Evolutionary conservation across 768 basidiomycete genomes (phyloP), one percentile per base, ranked within the genome.

Genomic region (Phaffia australis): DNA sequence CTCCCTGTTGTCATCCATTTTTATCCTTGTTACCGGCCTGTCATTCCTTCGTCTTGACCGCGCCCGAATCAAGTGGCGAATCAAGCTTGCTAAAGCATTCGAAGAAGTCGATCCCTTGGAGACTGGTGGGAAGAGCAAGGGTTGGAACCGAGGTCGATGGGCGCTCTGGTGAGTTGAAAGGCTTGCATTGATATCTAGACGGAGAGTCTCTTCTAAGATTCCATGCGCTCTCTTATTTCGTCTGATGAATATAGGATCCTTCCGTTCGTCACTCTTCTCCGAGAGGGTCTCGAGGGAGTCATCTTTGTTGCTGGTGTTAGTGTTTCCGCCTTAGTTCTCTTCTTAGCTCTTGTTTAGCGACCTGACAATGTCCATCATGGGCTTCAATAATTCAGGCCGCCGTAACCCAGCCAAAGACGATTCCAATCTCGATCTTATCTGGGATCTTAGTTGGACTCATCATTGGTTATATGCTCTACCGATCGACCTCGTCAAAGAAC

Each of bases 241-340:
- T 42, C 35, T 11, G 35, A 42, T 51, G 50, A 42, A 5, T 42
- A 42, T 11, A 42, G 35, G 35, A 42, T 42, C 32, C 46, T 69
- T 48, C 67, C 67, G 11, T 69, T 69, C 57, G 18, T 64, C 47
- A 69, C 67, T 0, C 56, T 69, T 29, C 49, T 69, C 14, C 56
- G 67, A 35, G 67, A 69, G 50, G 67, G 67, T 5, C 62, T 69
- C 25, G 67, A 69, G 46, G 67, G 67, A 3, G 62, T 69, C 58
- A 52, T 67, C 11, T 67, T 67, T 25, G 29, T 62, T 56, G 66
- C 60, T 32, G 66, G 66, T 11, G 66, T 69, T 35, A 55, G 62
- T 56, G 32, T 60, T 16, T 11, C 46, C n/a, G 8, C 42, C 27
- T 15, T 49, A 8, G 7, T 56, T 48, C 15, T 18, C 23, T 29